phyloP scores from a whole-genome alignment of 495 filamentous ascomycete species.

The Penicillium argentinense region DNA sequence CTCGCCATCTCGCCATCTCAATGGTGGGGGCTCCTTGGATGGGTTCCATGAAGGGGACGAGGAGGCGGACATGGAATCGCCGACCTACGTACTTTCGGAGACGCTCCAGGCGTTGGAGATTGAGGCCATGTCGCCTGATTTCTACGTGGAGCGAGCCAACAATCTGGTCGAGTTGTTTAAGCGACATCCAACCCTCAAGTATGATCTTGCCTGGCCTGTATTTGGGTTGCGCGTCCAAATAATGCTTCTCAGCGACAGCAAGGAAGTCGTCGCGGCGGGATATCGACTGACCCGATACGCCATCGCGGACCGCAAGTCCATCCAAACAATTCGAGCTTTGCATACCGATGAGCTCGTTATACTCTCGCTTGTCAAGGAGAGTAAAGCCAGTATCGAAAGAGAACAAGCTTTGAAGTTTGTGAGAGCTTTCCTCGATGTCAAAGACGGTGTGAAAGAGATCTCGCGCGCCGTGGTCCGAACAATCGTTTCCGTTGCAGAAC shows the following conservation, averaged over 20 bases:
- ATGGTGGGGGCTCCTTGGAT: conserved; percentile 41
- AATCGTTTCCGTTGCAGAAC: conserved; percentile 86
- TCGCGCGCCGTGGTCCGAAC: conserved; percentile 82
- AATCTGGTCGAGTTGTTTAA: conserved; percentile 91
- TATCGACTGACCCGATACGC: conserved; percentile 93
- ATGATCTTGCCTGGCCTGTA: conserved; percentile 91
- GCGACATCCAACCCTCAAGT: conserved; percentile 86
- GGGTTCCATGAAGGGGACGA: conserved; percentile 42
- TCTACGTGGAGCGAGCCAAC: conserved; percentile 91
- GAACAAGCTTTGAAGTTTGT: conserved; percentile 98
- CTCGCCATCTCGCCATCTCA: conserved; percentile 60
- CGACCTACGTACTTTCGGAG: conserved; percentile 85
- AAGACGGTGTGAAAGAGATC: conserved; percentile 85
- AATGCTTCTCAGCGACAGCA: conserved; percentile 91
- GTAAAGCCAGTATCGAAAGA: conserved; percentile 91
- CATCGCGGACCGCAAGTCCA: conserved; percentile 85
- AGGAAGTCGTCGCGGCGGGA: conserved; percentile 91
- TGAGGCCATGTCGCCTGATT: conserved; percentile 84
- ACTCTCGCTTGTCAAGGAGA: conserved; percentile 87
- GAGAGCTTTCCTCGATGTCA: conserved; percentile 91
- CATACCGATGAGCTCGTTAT: conserved; percentile 93
- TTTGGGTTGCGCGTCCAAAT: conserved; percentile 91
- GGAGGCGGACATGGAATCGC: conserved; percentile 75
- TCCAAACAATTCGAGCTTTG: conserved; percentile 80
- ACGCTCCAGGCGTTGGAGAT: conserved; percentile 83